A percentile compares a stretch with the other conserved stretches of the same genome.
Conservation (phyloP, 2,329 filamentous ascomycete genomes). For the Fusarium gaditjirri region DNA sequence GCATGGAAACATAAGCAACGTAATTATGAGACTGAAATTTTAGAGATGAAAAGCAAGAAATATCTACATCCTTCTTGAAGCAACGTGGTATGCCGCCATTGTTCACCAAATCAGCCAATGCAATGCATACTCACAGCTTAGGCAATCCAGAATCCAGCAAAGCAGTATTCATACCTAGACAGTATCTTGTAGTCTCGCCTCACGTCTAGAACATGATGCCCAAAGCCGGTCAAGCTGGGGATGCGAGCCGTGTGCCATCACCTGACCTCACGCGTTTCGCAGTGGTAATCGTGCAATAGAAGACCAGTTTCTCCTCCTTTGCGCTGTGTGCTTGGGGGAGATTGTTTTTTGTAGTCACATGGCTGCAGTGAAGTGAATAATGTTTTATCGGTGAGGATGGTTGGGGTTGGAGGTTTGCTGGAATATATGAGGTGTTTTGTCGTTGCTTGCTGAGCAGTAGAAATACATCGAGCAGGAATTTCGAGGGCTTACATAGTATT, state of each 20-base stretch:
- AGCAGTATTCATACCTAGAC: background rate
- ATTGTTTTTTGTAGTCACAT: background rate
- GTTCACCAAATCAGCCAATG: background rate
- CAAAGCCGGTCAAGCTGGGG: background rate
- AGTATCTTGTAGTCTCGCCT: background rate
- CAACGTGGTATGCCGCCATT: background rate
- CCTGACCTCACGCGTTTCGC: slow-evolving; percentile 28
- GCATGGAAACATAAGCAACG: background rate
- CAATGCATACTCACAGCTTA: background rate
- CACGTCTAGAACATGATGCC: background rate
- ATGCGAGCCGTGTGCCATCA: slow-evolving; percentile 4
- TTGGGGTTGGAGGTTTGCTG: background rate
- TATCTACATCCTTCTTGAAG: background rate
- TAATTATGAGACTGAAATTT: background rate
- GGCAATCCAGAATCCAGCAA: background rate
- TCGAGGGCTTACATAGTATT: background rate
- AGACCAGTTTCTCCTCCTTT: background rate
- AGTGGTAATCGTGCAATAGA: slow-evolving; percentile 16
- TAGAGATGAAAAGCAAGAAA: background rate
- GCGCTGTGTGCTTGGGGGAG: background rate
- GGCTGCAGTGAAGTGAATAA: background rate
- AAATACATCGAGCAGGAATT: background rate
- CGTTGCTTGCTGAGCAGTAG: background rate
- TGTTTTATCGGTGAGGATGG: background rate
- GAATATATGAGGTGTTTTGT: background rate